Evolutionary conservation across 225 moss, liverwort and hornwort species (phyloP).

Genomic region (Thuidium tamariscinum): DNA sequence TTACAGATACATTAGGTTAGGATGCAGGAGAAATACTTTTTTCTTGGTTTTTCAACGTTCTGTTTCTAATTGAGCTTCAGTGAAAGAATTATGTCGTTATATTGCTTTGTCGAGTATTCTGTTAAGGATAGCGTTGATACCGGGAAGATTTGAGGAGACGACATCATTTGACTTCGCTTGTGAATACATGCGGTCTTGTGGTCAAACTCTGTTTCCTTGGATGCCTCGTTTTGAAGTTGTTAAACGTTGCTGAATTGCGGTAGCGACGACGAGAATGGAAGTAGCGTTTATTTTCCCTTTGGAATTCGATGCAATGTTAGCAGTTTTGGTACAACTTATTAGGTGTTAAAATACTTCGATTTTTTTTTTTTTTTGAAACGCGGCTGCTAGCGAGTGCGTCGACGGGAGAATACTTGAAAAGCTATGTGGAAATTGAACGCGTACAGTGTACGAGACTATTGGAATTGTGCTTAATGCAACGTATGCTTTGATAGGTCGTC

Average conservation of each 20-base stretch:
- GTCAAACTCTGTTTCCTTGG: background rate
- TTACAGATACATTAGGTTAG: background rate
- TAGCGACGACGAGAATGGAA: background rate
- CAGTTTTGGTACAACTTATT: background rate
- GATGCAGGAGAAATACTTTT: background rate
- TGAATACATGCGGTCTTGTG: background rate
- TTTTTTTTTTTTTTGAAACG: background rate
- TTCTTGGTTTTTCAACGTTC: background rate
- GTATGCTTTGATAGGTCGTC: conserved; percentile 5
- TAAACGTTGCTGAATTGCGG: background rate
- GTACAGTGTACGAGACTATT: background rate
- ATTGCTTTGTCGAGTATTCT: background rate
- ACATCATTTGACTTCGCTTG: background rate
- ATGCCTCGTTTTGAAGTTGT: background rate
- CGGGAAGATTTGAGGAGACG: background rate
- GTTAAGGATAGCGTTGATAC: background rate
- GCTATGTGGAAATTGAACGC: background rate
- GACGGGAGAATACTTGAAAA: background rate
- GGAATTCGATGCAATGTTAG: background rate
- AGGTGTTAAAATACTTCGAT: background rate
- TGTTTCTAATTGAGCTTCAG: background rate
- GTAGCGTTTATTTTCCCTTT: background rate
- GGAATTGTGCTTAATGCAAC: background rate
- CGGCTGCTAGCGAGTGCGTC: background rate
- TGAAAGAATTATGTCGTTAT: background rate